Percentiles rank a stretch among this genome's conserved stretches.
These are phyloP conservation scores for Nemophila menziesii DNA, from an alignment of 257 asterid species.

Conservation along the genomic window DNA sequence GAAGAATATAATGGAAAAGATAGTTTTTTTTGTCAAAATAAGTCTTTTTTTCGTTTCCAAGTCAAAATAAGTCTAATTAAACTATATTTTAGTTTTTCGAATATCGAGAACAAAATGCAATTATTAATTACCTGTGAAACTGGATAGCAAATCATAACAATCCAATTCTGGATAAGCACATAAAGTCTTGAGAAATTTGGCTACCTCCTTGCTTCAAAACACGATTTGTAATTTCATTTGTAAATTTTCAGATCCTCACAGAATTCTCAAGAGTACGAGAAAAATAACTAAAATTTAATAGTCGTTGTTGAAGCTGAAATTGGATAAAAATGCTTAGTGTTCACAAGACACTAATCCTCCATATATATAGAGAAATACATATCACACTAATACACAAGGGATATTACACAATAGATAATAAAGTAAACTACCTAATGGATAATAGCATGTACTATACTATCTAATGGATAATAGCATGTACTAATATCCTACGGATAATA, in stretches of 20 bases:
- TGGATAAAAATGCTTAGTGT: too few species aligned
- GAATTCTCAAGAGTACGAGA: background rate
- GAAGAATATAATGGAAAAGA: background rate
- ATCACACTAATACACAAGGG: too few species aligned
- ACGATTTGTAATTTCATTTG: background rate
- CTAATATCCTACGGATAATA: too few species aligned
- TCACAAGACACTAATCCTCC: too few species aligned
- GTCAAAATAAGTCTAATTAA: background rate
- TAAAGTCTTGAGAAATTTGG: constrained; percentile 23
- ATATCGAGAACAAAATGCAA: background rate
- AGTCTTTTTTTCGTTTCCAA: too few species aligned
- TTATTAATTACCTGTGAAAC: constrained; percentile 38
- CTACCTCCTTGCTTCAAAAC: constrained; percentile 26
- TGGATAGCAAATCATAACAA: constrained; percentile 42
- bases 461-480: too few species aligned
- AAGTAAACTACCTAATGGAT: too few species aligned
- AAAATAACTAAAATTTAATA: too few species aligned
- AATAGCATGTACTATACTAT: too few species aligned
- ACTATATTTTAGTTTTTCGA: background rate
- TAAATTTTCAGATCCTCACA: background rate
- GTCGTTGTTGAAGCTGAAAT: too few species aligned
- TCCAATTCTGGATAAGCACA: constrained; percentile 32
- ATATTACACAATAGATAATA: too few species aligned
- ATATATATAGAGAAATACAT: too few species aligned
- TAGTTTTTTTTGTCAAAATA: background rate